Evolutionary conservation across 2,329 filamentous ascomycete species (phyloP).

Genomic region (Ophiognomonia clavigignenti-juglandacearum): DNA sequence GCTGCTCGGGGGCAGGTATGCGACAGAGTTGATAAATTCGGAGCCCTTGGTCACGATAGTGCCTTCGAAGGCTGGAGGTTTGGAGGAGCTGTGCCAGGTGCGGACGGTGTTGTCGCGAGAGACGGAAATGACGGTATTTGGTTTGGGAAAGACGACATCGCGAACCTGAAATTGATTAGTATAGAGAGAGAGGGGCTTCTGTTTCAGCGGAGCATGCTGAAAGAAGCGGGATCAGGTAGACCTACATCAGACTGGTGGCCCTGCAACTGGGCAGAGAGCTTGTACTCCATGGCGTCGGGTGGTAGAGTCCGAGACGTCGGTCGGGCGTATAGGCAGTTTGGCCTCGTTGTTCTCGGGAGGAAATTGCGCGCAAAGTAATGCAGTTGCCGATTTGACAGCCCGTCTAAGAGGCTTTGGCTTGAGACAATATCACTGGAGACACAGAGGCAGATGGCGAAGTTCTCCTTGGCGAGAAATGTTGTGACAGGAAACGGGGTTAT

Average conservation of each 20-base stretch:
- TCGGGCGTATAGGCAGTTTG: background rate
- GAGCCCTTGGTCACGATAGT: constrained; percentile 75
- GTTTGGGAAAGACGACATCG: constrained; percentile 71
- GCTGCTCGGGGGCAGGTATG: constrained; percentile 66
- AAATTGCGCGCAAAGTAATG: too few relatives aligned
- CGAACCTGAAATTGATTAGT: constrained; percentile 83
- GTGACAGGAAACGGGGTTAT: too few relatives aligned
- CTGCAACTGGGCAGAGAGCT: constrained; percentile 82
- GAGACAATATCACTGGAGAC: too few relatives aligned
- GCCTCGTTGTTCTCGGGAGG: background rate
- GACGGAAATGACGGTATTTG: constrained; percentile 72
- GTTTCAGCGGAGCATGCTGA: constrained; percentile 14
- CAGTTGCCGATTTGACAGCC: too few relatives aligned
- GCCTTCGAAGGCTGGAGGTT: constrained; percentile 67
- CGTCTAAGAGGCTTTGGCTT: too few relatives aligned
- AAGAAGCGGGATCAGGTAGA: background rate
- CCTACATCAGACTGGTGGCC: constrained; percentile 92
- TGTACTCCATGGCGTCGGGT: constrained; percentile 56
- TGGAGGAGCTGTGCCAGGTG: constrained; percentile 64
- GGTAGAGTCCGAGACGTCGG: constrained; percentile 8
- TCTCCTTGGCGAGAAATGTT: too few relatives aligned
- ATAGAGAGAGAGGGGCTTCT: constrained; percentile 2
- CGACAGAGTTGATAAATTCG: constrained; percentile 81
- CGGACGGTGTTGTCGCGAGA: constrained; percentile 90
- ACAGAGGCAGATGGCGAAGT: too few relatives aligned